These are phyloP conservation scores for Tetrahymena thermophila DNA, from an alignment of 73 alveolate genomes.

Conservation along the genomic window DNA sequence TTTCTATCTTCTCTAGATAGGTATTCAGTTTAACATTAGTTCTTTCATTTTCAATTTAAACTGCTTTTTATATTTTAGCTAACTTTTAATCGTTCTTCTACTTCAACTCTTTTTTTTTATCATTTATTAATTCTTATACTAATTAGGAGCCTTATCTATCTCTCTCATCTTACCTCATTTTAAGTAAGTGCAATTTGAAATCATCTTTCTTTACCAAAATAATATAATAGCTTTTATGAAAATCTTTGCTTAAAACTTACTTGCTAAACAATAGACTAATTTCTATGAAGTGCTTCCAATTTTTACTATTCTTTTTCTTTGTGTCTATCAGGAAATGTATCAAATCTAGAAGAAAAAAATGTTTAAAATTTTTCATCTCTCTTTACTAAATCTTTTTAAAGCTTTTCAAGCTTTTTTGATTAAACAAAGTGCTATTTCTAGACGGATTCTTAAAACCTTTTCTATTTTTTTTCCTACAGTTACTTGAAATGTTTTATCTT, in stretches of 20 bases:
- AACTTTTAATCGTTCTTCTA: neutral
- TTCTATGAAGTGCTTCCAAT: neutral
- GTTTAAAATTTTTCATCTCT: neutral
- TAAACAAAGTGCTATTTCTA: neutral
- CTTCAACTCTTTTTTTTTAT: neutral
- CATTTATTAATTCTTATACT: neutral
- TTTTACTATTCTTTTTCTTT: neutral
- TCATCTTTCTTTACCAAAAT: neutral
- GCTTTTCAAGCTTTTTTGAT: neutral
- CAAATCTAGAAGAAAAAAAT: neutral
- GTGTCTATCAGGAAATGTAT: neutral
- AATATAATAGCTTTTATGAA: neutral
- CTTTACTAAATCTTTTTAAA: neutral
- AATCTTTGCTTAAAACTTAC: neutral
- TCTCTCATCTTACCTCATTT: neutral
- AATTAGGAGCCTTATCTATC: neutral
- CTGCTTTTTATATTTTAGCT: neutral
- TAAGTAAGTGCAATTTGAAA: neutral
- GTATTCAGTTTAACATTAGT: neutral
- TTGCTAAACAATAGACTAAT: neutral
- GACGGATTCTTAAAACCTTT: neutral
- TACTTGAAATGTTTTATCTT: neutral
- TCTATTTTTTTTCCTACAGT: neutral
- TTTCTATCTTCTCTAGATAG: neutral
- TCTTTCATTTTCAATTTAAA: neutral